These are phyloP conservation scores for Nakaseomyces uthaithaninus DNA, from an alignment of 1,139 yeast genomes.

Conservation along the genomic window DNA sequence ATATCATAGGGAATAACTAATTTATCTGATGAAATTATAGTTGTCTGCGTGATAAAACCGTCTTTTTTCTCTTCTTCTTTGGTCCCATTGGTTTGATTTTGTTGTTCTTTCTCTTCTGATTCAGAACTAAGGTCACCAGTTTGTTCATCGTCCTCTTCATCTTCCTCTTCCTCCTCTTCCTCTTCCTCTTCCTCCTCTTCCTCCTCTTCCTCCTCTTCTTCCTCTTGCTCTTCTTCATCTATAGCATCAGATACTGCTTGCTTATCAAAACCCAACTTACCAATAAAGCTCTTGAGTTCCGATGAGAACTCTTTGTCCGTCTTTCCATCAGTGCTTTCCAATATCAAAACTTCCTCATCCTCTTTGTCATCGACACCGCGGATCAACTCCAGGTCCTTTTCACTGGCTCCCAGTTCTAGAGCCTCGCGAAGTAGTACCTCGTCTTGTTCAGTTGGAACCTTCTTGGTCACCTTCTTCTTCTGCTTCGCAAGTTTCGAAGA, in stretches of 20 bases:
- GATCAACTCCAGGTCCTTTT: constrained; percentile 53
- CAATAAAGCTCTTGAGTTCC: constrained; percentile 62
- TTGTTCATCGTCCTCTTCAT: not conserved
- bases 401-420: constrained; percentile 62
- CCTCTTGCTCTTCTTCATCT: constrained; percentile 25
- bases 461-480: constrained; percentile 17
- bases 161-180: not conserved
- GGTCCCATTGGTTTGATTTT: not conserved
- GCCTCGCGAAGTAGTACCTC: constrained; percentile 61
- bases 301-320: constrained; percentile 43
- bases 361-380: constrained; percentile 47
- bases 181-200: constrained; percentile 3
- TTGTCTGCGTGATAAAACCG: constrained; percentile 33
- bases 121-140: constrained; percentile 4
- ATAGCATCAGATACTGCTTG: constrained; percentile 22
- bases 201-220: constrained; percentile 10
- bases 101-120: constrained; percentile 6
- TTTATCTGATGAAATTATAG: constrained; percentile 50
- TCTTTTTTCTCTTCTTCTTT: constrained; percentile 1
- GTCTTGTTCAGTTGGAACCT: constrained; percentile 15
- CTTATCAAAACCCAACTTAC: constrained; percentile 52
- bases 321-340: constrained; percentile 36
- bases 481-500: constrained; percentile 21
- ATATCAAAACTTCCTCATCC: constrained; percentile 2
- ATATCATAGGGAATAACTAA: constrained; percentile 54